A percentile compares a stretch with the other conserved stretches of the same genome.
Conservation (phyloP, 345 rosid species). For the Dipteronia dyeriana region DNA sequence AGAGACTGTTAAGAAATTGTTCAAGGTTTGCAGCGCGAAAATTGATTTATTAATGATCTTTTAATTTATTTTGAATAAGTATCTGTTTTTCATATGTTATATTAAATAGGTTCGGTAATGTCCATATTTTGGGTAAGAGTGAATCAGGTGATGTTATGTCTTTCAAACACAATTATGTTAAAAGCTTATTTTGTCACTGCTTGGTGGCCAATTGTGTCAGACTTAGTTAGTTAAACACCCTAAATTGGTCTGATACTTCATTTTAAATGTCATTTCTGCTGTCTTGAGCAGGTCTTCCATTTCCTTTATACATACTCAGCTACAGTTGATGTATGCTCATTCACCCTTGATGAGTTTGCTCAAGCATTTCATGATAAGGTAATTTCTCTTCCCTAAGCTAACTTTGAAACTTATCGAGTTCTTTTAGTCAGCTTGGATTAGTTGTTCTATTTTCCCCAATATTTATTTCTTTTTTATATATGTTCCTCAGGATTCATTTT, state of each 20-base stretch:
- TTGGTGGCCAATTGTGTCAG: not conserved
- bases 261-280: constrained; percentile 20
- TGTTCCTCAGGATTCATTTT: constrained; percentile 72
- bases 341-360: constrained; percentile 89
- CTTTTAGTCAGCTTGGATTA: constrained; percentile 11
- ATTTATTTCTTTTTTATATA: constrained; percentile 13
- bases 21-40: constrained; percentile 60
- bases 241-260: not conserved
- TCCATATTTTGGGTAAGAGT: not conserved
- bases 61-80: not conserved
- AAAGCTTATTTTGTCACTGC: not conserved
- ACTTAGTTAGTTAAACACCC: constrained; percentile 2
- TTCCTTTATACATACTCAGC: constrained; percentile 84
- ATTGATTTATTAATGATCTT: not conserved
- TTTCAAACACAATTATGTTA: not conserved
- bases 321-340: constrained; percentile 57
- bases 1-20: constrained; percentile 80
- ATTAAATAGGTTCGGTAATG: not conserved
- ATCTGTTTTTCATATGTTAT: not conserved
- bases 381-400: constrained; percentile 23
- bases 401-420: constrained; percentile 6
- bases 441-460: not conserved
- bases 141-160: not conserved
- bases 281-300: constrained; percentile 76
- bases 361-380: constrained; percentile 98